Evolutionary conservation across 2,329 filamentous ascomycete genomes (phyloP).

Genomic region (Colletotrichum sansevieriae): DNA sequence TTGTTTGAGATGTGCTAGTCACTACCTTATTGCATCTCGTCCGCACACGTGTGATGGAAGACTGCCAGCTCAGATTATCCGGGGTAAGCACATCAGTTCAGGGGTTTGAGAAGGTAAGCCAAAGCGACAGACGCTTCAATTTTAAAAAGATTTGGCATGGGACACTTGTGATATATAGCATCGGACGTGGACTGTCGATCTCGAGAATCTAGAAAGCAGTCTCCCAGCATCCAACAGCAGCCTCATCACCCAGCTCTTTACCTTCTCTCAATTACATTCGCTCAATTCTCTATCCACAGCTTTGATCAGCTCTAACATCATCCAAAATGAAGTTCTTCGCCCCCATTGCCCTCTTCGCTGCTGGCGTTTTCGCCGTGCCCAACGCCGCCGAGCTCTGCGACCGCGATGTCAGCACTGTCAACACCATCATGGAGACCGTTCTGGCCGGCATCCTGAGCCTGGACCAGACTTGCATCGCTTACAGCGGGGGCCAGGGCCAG

Average conservation of each 20-base stretch:
- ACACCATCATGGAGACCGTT: slow-evolving; percentile 40
- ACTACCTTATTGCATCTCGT: background rate
- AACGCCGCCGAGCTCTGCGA: slow-evolving; percentile 27
- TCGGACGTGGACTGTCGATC: slow-evolving; percentile 19
- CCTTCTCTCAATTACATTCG: slow-evolving; percentile 24
- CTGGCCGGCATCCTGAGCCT: slow-evolving; percentile 33
- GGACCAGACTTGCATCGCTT: slow-evolving; percentile 28
- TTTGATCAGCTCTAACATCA: background rate
- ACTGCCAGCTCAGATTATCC: slow-evolving; percentile 21
- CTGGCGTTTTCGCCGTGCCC: slow-evolving; percentile 28
- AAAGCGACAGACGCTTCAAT: slow-evolving; percentile 16
- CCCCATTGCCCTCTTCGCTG: slow-evolving; percentile 32
- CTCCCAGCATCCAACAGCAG: slow-evolving; percentile 18
- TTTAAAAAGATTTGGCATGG: background rate
- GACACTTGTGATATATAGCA: slow-evolving; percentile 32
- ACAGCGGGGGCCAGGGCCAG: slow-evolving; percentile 29
- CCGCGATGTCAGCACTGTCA: slow-evolving; percentile 34
- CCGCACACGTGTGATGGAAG: slow-evolving; percentile 12
- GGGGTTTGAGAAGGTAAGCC: slow-evolving; percentile 22
- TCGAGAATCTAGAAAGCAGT: slow-evolving; percentile 3
- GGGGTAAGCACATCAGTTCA: slow-evolving; percentile 31
- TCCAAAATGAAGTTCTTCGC: slow-evolving; percentile 36
- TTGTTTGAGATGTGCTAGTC: slow-evolving; percentile 21
- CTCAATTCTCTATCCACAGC: background rate
- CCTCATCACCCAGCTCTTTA: slow-evolving; percentile 20